Percentiles rank a stretch among this genome's conserved stretches.
Conservation (phyloP, 2,329 filamentous ascomycete genomes). For the Decorospora gaudefroyi region DNA sequence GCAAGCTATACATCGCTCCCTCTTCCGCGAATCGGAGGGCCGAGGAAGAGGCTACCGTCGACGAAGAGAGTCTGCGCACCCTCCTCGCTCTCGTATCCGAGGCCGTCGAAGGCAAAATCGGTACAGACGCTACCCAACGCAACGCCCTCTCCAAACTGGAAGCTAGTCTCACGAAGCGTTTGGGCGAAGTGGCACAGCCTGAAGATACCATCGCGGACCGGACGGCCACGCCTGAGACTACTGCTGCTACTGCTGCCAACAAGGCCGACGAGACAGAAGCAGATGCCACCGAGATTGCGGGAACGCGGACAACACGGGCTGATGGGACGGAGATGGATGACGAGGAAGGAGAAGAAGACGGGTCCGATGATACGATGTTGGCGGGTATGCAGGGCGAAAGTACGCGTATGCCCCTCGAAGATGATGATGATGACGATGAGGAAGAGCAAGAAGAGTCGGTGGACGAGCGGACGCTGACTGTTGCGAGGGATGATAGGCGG, state of each 20-base stretch:
- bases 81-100: constrained; percentile 54
- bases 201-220: constrained; percentile 14
- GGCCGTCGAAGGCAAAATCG: constrained; percentile 55
- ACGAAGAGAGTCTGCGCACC: constrained; percentile 32
- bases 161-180: constrained; percentile 57
- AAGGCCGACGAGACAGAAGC: constrained; percentile 15
- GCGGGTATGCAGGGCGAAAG: constrained; percentile 43
- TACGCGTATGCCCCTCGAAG: constrained; percentile 42
- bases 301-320: constrained; percentile 14
- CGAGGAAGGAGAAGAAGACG: constrained; percentile 25
- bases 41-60: constrained; percentile 9
- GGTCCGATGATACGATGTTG: constrained; percentile 43
- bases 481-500: constrained; percentile 9
- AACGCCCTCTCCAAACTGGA: constrained; percentile 62
- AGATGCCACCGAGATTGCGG: constrained; percentile 23
- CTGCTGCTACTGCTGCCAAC: constrained; percentile 16
- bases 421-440: constrained; percentile 32
- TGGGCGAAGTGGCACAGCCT: constrained; percentile 44
- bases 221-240: constrained; percentile 20
- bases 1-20: constrained; percentile 78
- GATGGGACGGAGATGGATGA: constrained; percentile 10
- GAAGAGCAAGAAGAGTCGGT: constrained; percentile 13
- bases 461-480: constrained; percentile 10
- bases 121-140: constrained; percentile 57
- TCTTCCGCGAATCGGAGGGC: constrained; percentile 49